Evolutionary conservation across 345 rosid species (phyloP).

Genomic region (Populus tremula): DNA sequence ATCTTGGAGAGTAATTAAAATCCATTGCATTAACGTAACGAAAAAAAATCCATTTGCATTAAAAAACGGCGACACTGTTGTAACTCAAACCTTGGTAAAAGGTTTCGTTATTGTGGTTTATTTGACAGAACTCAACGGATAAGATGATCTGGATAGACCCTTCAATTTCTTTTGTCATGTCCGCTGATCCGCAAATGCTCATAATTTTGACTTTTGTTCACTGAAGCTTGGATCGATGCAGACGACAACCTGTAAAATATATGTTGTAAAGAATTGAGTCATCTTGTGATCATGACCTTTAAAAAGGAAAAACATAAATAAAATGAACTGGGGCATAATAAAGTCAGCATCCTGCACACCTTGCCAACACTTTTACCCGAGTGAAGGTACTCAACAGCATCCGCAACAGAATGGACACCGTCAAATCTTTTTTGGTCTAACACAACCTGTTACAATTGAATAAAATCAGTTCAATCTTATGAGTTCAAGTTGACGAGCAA

Average conservation of each 20-base stretch:
- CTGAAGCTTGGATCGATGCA: constrained; percentile 69
- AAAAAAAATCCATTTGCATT: too few relatives aligned
- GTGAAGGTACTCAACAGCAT: constrained; percentile 94
- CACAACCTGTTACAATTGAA: constrained; percentile 42
- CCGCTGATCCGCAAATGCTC: constrained; percentile 19
- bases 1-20: too few relatives aligned
- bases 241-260: constrained; percentile 61
- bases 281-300: background rate
- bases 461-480: constrained; percentile 1
- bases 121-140: too few relatives aligned
- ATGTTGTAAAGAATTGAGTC: background rate
- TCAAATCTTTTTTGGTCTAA: constrained; percentile 68
- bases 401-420: constrained; percentile 67
- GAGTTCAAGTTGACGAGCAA: background rate
- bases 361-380: constrained; percentile 96
- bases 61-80: too few relatives aligned
- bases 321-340: background rate
- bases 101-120: too few relatives aligned
- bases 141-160: too few relatives aligned
- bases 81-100: too few relatives aligned
- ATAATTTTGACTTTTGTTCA: constrained; percentile 57
- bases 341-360: constrained; percentile 35
- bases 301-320: background rate
- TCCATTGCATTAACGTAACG: too few relatives aligned
- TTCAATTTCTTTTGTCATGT: too few relatives aligned